phyloP scores from a whole-genome alignment of 2,329 filamentous ascomycete species.

The Neospermospora avenae region DNA sequence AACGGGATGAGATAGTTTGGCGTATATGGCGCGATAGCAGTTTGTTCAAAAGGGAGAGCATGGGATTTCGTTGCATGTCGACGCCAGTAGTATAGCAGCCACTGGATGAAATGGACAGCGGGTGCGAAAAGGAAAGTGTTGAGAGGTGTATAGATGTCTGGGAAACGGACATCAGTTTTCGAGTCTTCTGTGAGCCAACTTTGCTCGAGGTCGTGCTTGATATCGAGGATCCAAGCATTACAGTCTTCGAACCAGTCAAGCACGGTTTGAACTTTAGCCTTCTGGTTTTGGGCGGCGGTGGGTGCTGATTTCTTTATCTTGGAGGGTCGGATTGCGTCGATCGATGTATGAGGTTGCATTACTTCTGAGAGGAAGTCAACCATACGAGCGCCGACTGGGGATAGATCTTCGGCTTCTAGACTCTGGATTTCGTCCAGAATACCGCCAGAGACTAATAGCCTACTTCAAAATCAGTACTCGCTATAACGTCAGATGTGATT shows the following conservation, averaged over 20 bases:
- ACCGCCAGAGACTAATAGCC: neutral
- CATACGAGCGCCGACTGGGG: neutral
- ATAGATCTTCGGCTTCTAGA: neutral
- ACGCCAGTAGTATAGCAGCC: conserved; percentile 9
- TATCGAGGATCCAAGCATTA: conserved; percentile 3
- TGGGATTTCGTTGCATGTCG: neutral
- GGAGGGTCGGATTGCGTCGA: neutral
- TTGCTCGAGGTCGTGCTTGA: conserved; percentile 2
- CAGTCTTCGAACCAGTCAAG: conserved; percentile 11
- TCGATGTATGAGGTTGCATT: neutral
- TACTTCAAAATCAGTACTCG: neutral
- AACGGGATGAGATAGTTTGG: neutral
- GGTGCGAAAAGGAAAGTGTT: conserved; percentile 9
- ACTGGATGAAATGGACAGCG: conserved; percentile 6
- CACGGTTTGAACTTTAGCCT: conserved; percentile 4
- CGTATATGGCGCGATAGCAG: conserved; percentile 1
- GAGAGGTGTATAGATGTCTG: conserved; percentile 4
- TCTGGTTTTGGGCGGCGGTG: neutral
- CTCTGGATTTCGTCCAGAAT: neutral
- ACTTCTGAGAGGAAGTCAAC: conserved; percentile 5
- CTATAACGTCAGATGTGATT: too few species aligned
- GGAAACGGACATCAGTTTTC: neutral
- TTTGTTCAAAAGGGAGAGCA: conserved; percentile 3
- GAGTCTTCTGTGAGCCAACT: neutral
- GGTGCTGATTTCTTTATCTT: neutral